Base-by-base conservation (phyloP, 768 basidiomycete genomes). In the Rossbeevera mucosa region DNA sequence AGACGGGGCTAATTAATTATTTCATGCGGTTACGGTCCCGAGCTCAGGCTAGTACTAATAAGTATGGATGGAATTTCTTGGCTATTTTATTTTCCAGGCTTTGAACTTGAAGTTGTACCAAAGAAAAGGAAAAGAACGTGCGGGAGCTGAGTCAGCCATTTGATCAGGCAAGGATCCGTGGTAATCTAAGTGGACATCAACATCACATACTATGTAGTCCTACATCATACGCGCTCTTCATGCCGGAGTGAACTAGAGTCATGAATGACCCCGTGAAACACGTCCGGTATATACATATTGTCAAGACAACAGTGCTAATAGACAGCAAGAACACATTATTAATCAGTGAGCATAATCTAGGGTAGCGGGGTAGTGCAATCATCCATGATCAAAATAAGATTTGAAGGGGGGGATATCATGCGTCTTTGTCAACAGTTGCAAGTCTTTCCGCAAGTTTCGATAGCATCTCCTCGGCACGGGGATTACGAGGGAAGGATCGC, bases 401-500 rank as follows among this genome's bases (percentile, higher is more conserved):
- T 36, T 16, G 8, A 26, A 26, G 14, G 24, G 16, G 25, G 20
- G 2, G n/a, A 3, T 13, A 52, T 67, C 57, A 80, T 47, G 65
- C 66, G 36, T 79, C 69, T 61, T 75, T 74, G 62, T 88, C 86
- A 21, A 70, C 71, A 51, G 80, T 77, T 14, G 80, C 79, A 28
- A 91, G 73, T 51, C 80, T 82, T 26, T 62, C 68, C 12, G 86
- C 89, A 21, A 92, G 74, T 46, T 77, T 76, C n/a, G 76, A 76
- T 26, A 92, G 72, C 72, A 85, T 74, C 44, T 79, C 79, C 42
- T 89, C 83, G 20, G 87, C 76, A 43, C 74, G 76, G 1, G 85
- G 80, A 66, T 88, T 89, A 41, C 80, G 80, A 16, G 83, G 82
- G 61, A 86, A 91, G 16, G 68, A 72, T 63, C 71, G 75, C 4